Conservation (phyloP, 192 early-diverging fungal genomes). For the Coemansia sp. region DNA sequence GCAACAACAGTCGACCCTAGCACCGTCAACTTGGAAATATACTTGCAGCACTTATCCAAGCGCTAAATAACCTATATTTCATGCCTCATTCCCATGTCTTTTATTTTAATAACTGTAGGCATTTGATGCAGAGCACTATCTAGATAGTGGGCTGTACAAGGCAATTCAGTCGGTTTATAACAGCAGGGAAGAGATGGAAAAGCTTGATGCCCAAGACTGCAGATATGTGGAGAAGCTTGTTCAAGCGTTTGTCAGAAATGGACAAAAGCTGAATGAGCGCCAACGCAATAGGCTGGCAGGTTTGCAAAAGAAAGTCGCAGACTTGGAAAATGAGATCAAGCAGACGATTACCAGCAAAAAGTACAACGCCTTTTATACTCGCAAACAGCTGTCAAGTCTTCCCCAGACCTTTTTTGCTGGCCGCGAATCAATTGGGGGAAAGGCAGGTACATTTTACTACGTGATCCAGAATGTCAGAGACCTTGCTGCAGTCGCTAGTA, state of each 20-base stretch:
- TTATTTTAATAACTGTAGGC: not conserved
- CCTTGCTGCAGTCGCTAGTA: too few relatives aligned
- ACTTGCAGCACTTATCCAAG: too few relatives aligned
- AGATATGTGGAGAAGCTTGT: not conserved
- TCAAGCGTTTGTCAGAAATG: too few relatives aligned
- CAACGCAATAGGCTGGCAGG: not conserved
- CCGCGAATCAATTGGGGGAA: not conserved
- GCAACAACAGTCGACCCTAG: too few relatives aligned
- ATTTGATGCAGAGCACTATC: not conserved
- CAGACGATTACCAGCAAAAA: not conserved
- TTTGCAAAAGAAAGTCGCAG: not conserved
- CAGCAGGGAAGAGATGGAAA: not conserved
- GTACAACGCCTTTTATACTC: not conserved
- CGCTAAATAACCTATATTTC: too few relatives aligned
- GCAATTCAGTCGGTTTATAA: not conserved
- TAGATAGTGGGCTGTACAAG: not conserved
- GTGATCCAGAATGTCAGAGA: not conserved
- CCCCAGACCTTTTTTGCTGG: not conserved
- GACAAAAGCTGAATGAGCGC: too few relatives aligned
- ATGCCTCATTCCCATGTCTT: not conserved
- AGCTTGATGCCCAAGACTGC: not conserved
- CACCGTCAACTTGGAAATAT: too few relatives aligned
- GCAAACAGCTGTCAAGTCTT: not conserved
- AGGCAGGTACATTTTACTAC: not conserved
- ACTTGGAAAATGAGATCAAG: not conserved